Evolutionary conservation across 208 protist genomes (phyloP), one percentile per base, ranked within the genome.

Genomic region (Trypanosoma mega): DNA sequence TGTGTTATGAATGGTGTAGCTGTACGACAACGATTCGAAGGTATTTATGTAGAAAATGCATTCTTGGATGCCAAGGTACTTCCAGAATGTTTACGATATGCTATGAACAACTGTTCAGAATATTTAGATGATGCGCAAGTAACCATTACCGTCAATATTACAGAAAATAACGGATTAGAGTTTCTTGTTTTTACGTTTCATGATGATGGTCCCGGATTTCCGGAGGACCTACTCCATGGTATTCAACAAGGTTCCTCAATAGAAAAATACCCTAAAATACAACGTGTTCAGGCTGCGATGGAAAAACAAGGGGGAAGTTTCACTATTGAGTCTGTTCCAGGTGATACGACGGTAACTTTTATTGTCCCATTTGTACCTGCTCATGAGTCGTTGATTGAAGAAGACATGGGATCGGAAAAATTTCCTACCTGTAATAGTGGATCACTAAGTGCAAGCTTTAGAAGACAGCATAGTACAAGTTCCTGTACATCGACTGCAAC

Each of bases 121-220:
- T 60, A 67, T 61, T 51, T 67, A 43, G 60, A 20, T 57, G 48
- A 48, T 56, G 61, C 26, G 20, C 36, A 76, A 27, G 43, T 94
- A 24, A 83, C 73, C 20, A 81, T 92, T 54, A 90, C 74, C 21
- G 72, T 83, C 16, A 82, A 74, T 30, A 55, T 92, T 9, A 82
- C 68, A 51, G 80, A 85, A 55, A 82, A 79, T 46, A 84, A 82
- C 34, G 78, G 68, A 5, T 48, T 92, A n/a, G 82, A 92, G 60
- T 92, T 92, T 62, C 72, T 95, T 31, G 74, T 86, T n/a, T 58
- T 95, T 59, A 76, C 83, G 76, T 92, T 92, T 72, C 80, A 87
- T 59, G 72, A 85, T 6, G 62, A 76, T 49, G 71, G 81, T 30
- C 60, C 68, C 34, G 74, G 77, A 29, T 74, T 93, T 58, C 78